Evolutionary conservation across 345 rosid genomes (phyloP).

Genomic region (Sisymbrium altissimum): DNA sequence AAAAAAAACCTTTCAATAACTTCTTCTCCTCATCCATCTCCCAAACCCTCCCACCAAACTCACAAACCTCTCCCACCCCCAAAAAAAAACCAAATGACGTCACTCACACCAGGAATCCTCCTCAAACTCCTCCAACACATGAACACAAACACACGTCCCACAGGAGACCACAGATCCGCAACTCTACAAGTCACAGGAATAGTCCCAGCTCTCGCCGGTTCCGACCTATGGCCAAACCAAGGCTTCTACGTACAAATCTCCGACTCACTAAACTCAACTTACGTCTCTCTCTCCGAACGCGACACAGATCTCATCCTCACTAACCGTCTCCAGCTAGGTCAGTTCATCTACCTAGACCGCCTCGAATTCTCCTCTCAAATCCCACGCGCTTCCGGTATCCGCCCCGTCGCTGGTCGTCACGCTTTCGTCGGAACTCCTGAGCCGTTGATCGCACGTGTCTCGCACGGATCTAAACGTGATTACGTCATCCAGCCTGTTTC

Average conservation of each 20-base stretch:
- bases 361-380: conserved; percentile 77
- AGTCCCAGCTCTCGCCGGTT: conserved; percentile 87
- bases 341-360: conserved; percentile 83
- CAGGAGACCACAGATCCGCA: conserved; percentile 96
- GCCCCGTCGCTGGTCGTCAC: conserved; percentile 91
- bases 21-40: background rate
- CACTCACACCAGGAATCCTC: conserved; percentile 77
- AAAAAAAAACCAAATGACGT: conserved; percentile 50
- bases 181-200: conserved; percentile 87
- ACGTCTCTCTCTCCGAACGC: conserved; percentile 90
- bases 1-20: conserved; percentile 9
- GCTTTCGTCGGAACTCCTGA: conserved; percentile 78
- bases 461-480: conserved; percentile 62
- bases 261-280: conserved; percentile 93
- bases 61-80: background rate
- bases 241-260: conserved; percentile 97
- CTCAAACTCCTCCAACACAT: conserved; percentile 87
- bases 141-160: conserved; percentile 71
- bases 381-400: conserved; percentile 73
- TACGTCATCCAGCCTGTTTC: conserved; percentile 88
- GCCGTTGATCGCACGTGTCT: conserved; percentile 75
- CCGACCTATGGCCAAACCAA: conserved; percentile 91
- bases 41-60: no score
- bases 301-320: conserved; percentile 86
- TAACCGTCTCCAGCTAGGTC: conserved; percentile 98